Evolutionary conservation across 1,139 yeast species (phyloP), one percentile per base, ranked within the genome.

Genomic region (Scheffersomyces lignicola): DNA sequence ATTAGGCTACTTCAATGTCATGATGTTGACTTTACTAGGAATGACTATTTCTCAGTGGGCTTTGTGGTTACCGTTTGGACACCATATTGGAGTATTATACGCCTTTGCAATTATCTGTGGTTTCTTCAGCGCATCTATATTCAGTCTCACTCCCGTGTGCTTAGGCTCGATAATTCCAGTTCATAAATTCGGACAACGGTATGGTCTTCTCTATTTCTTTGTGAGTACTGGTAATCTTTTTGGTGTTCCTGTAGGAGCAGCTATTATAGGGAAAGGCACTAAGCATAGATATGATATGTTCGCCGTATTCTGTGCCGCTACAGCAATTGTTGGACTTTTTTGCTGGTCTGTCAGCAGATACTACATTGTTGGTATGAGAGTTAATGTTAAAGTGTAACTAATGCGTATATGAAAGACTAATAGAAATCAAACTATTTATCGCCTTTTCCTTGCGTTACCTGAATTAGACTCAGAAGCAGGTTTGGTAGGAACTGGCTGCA

Each of bases 21-120:
- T 74, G 49, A 58, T 72, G 21, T 37, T 52, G 15, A 62, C 76
- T 58, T 53, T 75, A 43, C 16, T 57, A n/a, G 44, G 68, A 32
- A 60, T 76, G 21, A 66, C 70, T 1, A 15, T 78, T 24, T 58
- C 65, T 6, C 58, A 63, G 15, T 54, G 76, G 34, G 52, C 61
- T 2, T 43, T 79, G 9, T 78, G 83, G 83, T 52, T 75, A 7
- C 83, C 82, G 6, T 70, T 78, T 40, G 83, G 81, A 1, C 40
- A 50, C n/a, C 57, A 56, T 30, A 38, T 50, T n/a, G 57, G 52
- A 0, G 73, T 59, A 0, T 58, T 76, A 39, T 66, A 71, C 42
- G 62, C 64, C 0, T 78, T 78, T 48, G 63, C 79, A 5, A 66
- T 65, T 5, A 31, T 72, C 1, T 75, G 73, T 43, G 85, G 86